A percentile compares a stretch with the other conserved stretches of the same genome.
phyloP scores from a whole-genome alignment of 2,329 filamentous ascomycete genomes.

The Sporothrix euskadiensis region DNA sequence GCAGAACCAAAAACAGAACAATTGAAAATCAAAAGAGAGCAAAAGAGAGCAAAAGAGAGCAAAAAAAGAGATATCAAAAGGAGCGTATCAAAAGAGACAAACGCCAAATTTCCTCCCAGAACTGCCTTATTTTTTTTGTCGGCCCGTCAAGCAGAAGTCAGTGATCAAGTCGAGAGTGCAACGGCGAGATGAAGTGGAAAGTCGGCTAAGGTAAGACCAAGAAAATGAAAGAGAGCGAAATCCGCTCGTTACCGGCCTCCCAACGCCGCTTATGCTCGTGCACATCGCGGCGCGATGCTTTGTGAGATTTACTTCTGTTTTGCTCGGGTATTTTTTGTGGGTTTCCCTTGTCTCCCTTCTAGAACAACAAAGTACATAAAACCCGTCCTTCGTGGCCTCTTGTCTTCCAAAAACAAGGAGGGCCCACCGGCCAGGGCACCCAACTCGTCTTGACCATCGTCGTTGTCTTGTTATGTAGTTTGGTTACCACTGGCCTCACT shows the following conservation, averaged over 20 bases:
- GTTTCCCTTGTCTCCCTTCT: conserved; percentile 15
- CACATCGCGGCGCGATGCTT: neutral
- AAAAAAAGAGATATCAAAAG: neutral
- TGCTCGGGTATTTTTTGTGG: conserved; percentile 23
- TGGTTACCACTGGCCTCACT: conserved; percentile 1
- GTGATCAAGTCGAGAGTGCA: neutral
- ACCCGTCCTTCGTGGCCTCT: neutral
- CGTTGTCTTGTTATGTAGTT: neutral
- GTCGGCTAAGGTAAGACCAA: neutral
- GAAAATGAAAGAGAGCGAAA: neutral
- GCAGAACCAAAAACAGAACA: conserved; percentile 1
- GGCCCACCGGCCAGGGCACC: neutral
- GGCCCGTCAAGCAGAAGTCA: neutral
- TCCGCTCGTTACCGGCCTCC: neutral
- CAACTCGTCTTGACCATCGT: neutral
- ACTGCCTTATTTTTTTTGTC: neutral
- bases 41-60: conserved; percentile 11
- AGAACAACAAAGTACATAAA: conserved; percentile 20
- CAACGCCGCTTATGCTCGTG: conserved; percentile 10
- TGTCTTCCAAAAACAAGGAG: neutral
- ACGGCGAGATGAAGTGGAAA: neutral
- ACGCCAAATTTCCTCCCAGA: conserved; percentile 2
- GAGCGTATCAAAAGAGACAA: conserved; percentile 12
- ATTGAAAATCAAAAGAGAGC: neutral
- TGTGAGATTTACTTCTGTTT: neutral